Evolutionary conservation across 352 stramenopile species (phyloP), one percentile per base, ranked within the genome.

Genomic region (Peronospora belbahrii): DNA sequence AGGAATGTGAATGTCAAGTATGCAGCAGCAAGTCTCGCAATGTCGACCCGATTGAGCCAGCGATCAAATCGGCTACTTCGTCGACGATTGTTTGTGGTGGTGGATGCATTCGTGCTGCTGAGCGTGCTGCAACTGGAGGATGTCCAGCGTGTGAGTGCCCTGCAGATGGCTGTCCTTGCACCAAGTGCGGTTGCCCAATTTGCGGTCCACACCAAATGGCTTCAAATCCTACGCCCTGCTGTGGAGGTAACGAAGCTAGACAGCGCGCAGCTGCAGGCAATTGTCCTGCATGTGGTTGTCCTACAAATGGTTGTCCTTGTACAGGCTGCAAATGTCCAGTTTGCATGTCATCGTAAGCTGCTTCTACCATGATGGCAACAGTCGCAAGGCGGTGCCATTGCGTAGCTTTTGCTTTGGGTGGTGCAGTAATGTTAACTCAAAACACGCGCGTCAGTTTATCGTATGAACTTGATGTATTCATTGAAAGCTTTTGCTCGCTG

Each of bases 1-100:
- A 62, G 53, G 41, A 62, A 32, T 76, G 62, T 45, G 47, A 60
- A 40, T 70, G 65, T 30, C 25, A 52, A 45, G 52, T 49, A 3
- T 74, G 65, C 38, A 43, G 40, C 25, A 50, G 14, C 31, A 63
- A 59, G 23, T 31, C 8, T 24, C 28, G 19, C 13, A 13, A 5
- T 6, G 20, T 7, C 6, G 18, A 54, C 11, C 3, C 25, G 4
- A 49, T 48, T 7, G 42, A 60, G 38, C 44, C 56, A 14, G 39
- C 56, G 30, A 56, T 60, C 36, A 54, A 63, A 19, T 65, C 50
- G 7, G 50, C 49, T 2, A 60, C 56, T 13, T 60, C 48, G 24
- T 54, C 55, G 17, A 46, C 31, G 3, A 15, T 59, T 20, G 37
- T 65, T 17, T 60, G 56, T 34, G 34, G 50, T 15, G 50, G 50